Conservation (phyloP, 2,329 filamentous ascomycete genomes). For the Cladorrhinum sp. region DNA sequence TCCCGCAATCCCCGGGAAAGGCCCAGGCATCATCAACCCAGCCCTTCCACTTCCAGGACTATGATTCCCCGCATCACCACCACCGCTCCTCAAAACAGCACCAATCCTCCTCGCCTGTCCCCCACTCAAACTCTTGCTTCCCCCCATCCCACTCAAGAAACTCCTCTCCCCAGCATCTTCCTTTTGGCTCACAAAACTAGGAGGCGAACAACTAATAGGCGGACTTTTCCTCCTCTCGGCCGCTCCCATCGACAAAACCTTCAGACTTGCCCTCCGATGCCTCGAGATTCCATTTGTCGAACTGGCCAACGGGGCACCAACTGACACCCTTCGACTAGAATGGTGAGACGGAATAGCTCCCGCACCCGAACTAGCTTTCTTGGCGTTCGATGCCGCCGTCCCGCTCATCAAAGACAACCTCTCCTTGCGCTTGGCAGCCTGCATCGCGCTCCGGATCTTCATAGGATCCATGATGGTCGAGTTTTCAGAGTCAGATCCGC, state of each 20-base stretch:
- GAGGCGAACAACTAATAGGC: conserved; percentile 52
- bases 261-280: conserved; percentile 43
- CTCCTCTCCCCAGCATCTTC: conserved; percentile 19
- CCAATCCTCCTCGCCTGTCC: conserved; percentile 56
- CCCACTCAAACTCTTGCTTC: conserved; percentile 42
- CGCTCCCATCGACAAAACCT: no score
- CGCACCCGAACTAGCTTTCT: conserved; percentile 46
- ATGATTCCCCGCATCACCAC: conserved; percentile 9
- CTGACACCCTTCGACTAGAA: conserved; percentile 26
- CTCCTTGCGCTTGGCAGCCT: conserved; percentile 48
- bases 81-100: conserved; percentile 36
- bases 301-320: conserved; percentile 42
- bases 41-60: conserved; percentile 11
- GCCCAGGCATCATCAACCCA: neutral
- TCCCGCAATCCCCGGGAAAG: neutral
- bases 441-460: conserved; percentile 55
- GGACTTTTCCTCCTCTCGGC: conserved; percentile 51
- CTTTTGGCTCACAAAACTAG: conserved; percentile 19
- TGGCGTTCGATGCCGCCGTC: conserved; percentile 36
- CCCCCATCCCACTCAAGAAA: conserved; percentile 2
- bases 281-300: conserved; percentile 56
- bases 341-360: conserved; percentile 32
- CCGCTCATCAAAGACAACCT: conserved; percentile 41
- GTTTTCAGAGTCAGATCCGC: conserved; percentile 49
- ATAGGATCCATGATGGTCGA: conserved; percentile 47